Percentiles rank a stretch among this genome's conserved stretches.
Evolutionary conservation across 352 stramenopile species (phyloP).

Genomic region (Globisporangium alternatum): DNA sequence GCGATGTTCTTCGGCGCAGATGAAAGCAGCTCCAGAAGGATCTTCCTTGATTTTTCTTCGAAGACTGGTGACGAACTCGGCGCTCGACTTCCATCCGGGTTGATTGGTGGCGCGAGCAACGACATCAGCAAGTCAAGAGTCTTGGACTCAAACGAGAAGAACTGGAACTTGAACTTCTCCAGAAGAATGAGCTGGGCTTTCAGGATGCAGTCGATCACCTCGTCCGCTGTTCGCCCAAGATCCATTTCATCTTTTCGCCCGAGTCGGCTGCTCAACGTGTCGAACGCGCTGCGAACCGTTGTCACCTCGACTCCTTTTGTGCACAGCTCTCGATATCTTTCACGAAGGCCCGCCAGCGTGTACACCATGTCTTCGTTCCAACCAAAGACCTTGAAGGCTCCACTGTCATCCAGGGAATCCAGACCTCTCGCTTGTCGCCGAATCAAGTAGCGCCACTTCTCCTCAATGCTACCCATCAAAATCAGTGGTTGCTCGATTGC

Average conservation of each 20-base stretch:
- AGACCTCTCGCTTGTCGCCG: conserved; percentile 44
- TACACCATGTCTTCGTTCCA: conserved; percentile 50
- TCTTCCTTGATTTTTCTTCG: conserved; percentile 15
- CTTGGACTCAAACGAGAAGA: conserved; percentile 74
- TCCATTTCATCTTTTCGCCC: conserved; percentile 50
- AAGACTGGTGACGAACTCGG: conserved; percentile 23
- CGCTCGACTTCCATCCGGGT: conserved; percentile 17
- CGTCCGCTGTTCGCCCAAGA: conserved; percentile 52
- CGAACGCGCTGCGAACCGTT: conserved; percentile 58
- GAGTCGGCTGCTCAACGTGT: conserved; percentile 47
- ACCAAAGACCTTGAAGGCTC: conserved; percentile 66
- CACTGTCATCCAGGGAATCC: conserved; percentile 40
- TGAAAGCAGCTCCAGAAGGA: conserved; percentile 36
- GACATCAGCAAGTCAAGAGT: conserved; percentile 57
- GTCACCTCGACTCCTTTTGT: conserved; percentile 37
- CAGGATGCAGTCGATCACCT: conserved; percentile 72
- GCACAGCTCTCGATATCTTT: conserved; percentile 66
- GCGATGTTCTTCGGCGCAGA: conserved; percentile 50
- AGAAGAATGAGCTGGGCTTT: conserved; percentile 61
- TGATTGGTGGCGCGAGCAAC: conserved; percentile 18
- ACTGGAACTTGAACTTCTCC: conserved; percentile 73
- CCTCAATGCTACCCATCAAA: conserved; percentile 74
- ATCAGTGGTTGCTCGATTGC: conserved; percentile 72
- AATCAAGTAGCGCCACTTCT: conserved; percentile 65
- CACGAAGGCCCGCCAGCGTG: conserved; percentile 46